Evolutionary conservation across 106 monocot genomes (phyloP), one percentile per base, ranked within the genome.

Genomic region (Allium sativum): DNA sequence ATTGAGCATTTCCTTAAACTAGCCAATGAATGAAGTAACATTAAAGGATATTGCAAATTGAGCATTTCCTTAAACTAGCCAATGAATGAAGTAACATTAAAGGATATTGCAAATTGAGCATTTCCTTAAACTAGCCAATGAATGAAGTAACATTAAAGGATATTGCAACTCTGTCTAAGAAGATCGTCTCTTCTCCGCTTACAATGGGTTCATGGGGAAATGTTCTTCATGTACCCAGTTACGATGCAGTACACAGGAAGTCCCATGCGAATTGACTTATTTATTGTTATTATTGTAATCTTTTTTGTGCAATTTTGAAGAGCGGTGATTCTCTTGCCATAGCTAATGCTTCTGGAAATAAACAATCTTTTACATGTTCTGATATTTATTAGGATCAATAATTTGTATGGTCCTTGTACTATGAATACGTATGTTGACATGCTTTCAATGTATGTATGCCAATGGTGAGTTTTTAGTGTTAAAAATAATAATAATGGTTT

Each of bases 121-220:
- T n/a, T n/a, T n/a, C n/a, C n/a, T n/a, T n/a, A n/a, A n/a, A n/a
- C n/a, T n/a, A n/a, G n/a, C n/a, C n/a, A n/a, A n/a, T n/a, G n/a
- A n/a, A n/a, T n/a, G n/a, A n/a, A n/a, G n/a, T n/a, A n/a, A n/a
- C n/a, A n/a, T n/a, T n/a, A n/a, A n/a, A n/a, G n/a, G n/a, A n/a
- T n/a, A n/a, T n/a, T 18, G 18, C 80, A n/a, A 42, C 78, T 7
- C 56, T 86, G 21, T 68, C 89, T 7, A 66, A 81, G 48, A 86
- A 83, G 70, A 78, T 93, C 3, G 75, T 89, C 40, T 89, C 89
- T 46, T 83, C 89, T 6, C 89, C 85, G 11, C 93, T 89, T 18
- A 93, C 93, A 42, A 80, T 93, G 89, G 85, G 89, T 44, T 89
- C 93, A 19, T 93, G 82, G 74, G 93, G 93, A 65, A 85, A 93